Percentiles rank a stretch among this genome's conserved stretches.
Evolutionary conservation across 2,329 filamentous ascomycete species (phyloP).

Genomic region (Aspergillus sp.): DNA sequence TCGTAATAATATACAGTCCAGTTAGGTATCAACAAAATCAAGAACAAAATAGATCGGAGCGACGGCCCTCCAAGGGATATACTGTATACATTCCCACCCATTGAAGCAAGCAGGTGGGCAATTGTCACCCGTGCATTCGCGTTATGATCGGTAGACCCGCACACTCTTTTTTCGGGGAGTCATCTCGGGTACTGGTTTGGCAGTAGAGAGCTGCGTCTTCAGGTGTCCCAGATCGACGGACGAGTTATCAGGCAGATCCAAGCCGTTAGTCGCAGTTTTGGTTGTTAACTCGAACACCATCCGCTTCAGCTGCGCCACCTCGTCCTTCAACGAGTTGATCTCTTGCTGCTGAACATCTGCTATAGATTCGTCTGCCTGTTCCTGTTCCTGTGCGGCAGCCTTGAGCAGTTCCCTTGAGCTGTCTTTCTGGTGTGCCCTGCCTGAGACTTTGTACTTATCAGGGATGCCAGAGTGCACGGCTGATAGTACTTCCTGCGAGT

Average conservation of each 20-base stretch:
- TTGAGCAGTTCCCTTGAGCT: neutral
- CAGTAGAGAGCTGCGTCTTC: constrained; percentile 7
- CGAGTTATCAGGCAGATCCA: constrained; percentile 1
- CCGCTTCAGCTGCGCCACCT: constrained; percentile 28
- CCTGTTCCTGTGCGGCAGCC: neutral
- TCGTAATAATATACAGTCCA: constrained; percentile 13
- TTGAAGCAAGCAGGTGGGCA: too few species aligned
- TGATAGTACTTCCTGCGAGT: constrained; percentile 24
- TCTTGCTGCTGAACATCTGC: constrained; percentile 18
- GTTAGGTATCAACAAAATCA: constrained; percentile 6
- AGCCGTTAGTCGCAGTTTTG: constrained; percentile 15
- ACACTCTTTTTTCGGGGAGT: neutral
- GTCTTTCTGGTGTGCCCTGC: neutral
- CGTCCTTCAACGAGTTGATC: constrained; percentile 24
- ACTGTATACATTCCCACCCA: neutral
- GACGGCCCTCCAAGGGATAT: neutral
- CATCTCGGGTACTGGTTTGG: constrained; percentile 1
- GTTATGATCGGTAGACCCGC: neutral
- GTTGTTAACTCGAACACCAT: constrained; percentile 26
- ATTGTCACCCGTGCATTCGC: neutral
- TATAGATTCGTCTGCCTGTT: neutral
- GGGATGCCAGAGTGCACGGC: constrained; percentile 16
- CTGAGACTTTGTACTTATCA: neutral
- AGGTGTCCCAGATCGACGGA: constrained; percentile 6
- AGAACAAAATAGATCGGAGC: neutral